Conservation (phyloP, 164 flowering plant species). For the Aristolochia fimbriata region DNA sequence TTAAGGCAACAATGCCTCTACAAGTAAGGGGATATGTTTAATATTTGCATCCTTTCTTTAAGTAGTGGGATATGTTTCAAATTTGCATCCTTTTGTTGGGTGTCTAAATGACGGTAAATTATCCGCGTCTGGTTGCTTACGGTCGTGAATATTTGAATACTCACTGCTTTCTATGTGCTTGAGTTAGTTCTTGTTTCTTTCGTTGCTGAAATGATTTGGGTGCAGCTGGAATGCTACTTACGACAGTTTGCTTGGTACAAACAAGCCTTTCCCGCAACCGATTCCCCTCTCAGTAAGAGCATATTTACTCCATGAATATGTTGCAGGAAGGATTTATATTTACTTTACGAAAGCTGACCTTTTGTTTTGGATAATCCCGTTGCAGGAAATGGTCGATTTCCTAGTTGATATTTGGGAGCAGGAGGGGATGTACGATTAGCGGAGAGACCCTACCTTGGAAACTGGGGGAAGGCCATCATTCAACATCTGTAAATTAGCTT, state of each 20-base stretch:
- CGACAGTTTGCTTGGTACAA: constrained; percentile 64
- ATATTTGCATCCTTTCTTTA: too few relatives aligned
- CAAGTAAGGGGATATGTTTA: too few relatives aligned
- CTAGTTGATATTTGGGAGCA: constrained; percentile 87
- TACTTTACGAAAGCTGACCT: neutral
- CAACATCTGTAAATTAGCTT: too few relatives aligned
- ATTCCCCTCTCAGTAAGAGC: constrained; percentile 69
- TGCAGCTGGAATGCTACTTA: constrained; percentile 76
- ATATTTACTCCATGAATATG: neutral
- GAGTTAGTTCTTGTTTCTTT: too few relatives aligned
- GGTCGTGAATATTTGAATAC: too few relatives aligned
- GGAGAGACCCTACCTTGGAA: neutral
- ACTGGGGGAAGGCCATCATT: too few relatives aligned
- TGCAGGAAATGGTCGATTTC: constrained; percentile 77
- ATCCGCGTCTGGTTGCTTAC: too few relatives aligned
- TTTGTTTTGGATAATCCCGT: neutral
- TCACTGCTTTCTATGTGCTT: too few relatives aligned
- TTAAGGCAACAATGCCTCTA: too few relatives aligned
- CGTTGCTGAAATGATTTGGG: constrained; percentile 3
- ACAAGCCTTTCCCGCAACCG: constrained; percentile 48
- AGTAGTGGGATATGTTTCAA: too few relatives aligned
- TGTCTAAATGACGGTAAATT: too few relatives aligned
- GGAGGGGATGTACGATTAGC: constrained; percentile 77
- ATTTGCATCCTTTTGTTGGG: too few relatives aligned
- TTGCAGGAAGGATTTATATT: neutral